Evolutionary conservation across 2,329 filamentous ascomycete genomes (phyloP), one percentile per base, ranked within the genome.

Genomic region (Microsporum ferrugineum): DNA sequence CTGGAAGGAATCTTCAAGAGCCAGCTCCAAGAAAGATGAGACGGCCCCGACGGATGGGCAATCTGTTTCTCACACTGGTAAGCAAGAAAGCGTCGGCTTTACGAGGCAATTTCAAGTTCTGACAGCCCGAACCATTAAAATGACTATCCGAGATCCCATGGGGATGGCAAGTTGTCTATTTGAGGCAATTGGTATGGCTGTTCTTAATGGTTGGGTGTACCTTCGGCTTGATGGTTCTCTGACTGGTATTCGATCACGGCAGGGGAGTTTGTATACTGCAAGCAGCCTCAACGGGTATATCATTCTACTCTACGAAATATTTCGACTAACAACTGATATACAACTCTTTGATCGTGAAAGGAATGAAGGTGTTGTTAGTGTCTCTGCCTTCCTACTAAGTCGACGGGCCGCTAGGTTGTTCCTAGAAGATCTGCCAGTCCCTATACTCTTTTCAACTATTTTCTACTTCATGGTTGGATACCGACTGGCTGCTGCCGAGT

Each of bases 391-490:
- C 64, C 77, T 91, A 1, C 69, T 89, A 0, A 89, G 87, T 17
- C 79, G 88, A 47, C 80, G 88, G 31, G 71, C 89, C 3, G 86
- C 88, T 0, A 80, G 87, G 4, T 73, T 90, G 27, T 78, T 85
- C 1, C 83, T 87, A 0, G 88, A 91, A 69, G 88, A 91, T 68
- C 68, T 91, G 0, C 86, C 87, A 0, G 86, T 89, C 0, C 88
- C 88, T 0, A 79, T 89, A 14, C 70, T 89, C 2, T 91, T 86
- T 68, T 84, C 84, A 4, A 73, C 84, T 1, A 85, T 91, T 5
- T 86, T 85, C 68, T 91, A 91, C 71, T 91, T 89, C 70, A 89
- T 91, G 85, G 82, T 84, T 5, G 87, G 87, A 0, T 88, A 90
- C 66, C 82, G 88, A 55, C 77, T 80, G 2, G 80, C 85, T 6